A percentile compares a stretch with the other conserved stretches of the same genome.
These are phyloP conservation scores for Lagenidium giganteum DNA, from an alignment of 352 stramenopile genomes.

Conservation along the genomic window DNA sequence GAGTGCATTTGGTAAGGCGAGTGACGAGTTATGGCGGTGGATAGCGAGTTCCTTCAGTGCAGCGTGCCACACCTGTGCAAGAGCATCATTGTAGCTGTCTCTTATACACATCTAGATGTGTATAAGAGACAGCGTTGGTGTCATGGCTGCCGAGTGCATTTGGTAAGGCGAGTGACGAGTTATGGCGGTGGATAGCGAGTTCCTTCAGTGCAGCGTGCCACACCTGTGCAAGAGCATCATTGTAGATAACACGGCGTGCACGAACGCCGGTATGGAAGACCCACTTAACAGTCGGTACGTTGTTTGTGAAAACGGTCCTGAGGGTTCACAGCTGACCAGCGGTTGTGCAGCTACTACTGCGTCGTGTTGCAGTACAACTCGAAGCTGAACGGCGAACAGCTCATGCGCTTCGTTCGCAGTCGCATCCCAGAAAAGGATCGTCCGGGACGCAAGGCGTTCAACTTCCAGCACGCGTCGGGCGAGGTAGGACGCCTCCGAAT, in stretches of 20 bases:
- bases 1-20: background rate
- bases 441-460: constrained; percentile 76
- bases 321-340: too few species aligned
- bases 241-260: constrained; percentile 81
- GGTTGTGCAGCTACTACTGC: constrained; percentile 61
- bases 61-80: constrained; percentile 77
- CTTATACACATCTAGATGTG: too few species aligned
- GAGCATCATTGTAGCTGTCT: constrained; percentile 87
- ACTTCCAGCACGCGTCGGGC: constrained; percentile 80
- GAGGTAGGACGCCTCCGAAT: constrained; percentile 21
- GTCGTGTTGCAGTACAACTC: constrained; percentile 85
- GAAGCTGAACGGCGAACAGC: constrained; percentile 76
- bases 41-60: constrained; percentile 61
- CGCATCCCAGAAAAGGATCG: constrained; percentile 45
- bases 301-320: background rate
- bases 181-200: constrained; percentile 23
- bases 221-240: constrained; percentile 90
- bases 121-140: too few species aligned
- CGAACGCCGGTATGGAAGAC: constrained; percentile 45
- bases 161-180: background rate
- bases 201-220: constrained; percentile 52
- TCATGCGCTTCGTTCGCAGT: constrained; percentile 74
- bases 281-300: constrained; percentile 53
- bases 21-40: background rate
- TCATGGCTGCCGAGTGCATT: background rate